These are phyloP conservation scores for Pneumocystis canis DNA, from an alignment of 1,139 yeast genomes.

Conservation along the genomic window DNA sequence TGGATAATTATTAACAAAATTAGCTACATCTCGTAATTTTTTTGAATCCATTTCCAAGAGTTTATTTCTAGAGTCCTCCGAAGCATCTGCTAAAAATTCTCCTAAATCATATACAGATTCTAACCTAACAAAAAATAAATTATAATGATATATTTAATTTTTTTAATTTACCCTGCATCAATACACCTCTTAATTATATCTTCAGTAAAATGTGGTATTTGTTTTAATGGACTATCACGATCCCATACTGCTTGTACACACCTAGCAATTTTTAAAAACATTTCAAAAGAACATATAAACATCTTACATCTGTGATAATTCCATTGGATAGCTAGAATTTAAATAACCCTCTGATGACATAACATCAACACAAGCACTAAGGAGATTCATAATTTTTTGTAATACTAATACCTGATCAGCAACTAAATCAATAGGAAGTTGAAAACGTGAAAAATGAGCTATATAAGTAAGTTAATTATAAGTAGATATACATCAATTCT, in stretches of 20 bases:
- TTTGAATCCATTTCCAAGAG: conserved; percentile 39
- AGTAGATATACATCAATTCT: background rate
- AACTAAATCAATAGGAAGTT: conserved; percentile 44
- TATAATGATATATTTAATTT: conserved; percentile 6
- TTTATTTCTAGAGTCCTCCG: conserved; percentile 52
- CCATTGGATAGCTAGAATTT: conserved; percentile 73
- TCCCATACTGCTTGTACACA: conserved; percentile 79
- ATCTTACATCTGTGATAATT: conserved; percentile 57
- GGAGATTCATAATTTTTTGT: conserved; percentile 34
- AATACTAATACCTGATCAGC: conserved; percentile 44
- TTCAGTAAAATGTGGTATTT: conserved; percentile 55
- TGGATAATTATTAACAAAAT: conserved; percentile 80
- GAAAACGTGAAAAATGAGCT: conserved; percentile 59
- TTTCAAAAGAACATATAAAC: background rate
- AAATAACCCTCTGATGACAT: conserved; percentile 68
- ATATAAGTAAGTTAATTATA: background rate
- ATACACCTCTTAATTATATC: conserved; percentile 46
- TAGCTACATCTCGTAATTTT: conserved; percentile 53
- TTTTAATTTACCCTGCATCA: conserved; percentile 20
- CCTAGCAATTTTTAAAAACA: background rate
- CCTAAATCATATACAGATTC: conserved; percentile 71
- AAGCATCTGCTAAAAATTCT: conserved; percentile 37
- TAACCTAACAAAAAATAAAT: conserved; percentile 29
- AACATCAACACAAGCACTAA: conserved; percentile 59
- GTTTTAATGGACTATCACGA: conserved; percentile 62